A percentile compares a stretch with the other conserved stretches of the same genome.
phyloP scores from a whole-genome alignment of 257 asterid genomes.

The Solanum etuberosum region DNA sequence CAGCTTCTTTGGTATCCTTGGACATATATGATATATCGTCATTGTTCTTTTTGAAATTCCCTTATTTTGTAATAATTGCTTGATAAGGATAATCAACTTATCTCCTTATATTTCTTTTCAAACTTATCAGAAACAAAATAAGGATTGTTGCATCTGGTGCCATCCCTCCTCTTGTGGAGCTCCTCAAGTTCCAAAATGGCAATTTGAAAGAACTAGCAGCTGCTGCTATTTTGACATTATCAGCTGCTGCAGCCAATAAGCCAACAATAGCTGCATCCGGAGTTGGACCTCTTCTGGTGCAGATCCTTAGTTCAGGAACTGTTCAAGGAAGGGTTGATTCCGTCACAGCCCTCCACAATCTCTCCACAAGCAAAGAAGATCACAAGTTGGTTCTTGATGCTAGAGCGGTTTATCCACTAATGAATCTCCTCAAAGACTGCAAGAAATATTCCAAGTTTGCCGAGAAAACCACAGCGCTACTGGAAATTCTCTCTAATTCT shows the following conservation, averaged over 20 bases:
- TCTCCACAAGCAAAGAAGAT: constrained; percentile 44
- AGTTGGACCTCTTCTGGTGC: constrained; percentile 54
- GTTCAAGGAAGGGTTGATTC: constrained; percentile 83
- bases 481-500: constrained; percentile 51
- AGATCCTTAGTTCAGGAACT: constrained; percentile 64
- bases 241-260: constrained; percentile 64
- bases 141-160: constrained; percentile 68
- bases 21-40: background rate
- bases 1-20: background rate
- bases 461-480: constrained; percentile 66
- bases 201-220: constrained; percentile 73
- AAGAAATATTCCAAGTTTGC: constrained; percentile 80
- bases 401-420: constrained; percentile 56
- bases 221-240: constrained; percentile 64
- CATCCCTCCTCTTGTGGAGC: constrained; percentile 67
- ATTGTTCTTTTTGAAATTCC: background rate
- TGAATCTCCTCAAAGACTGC: constrained; percentile 68
- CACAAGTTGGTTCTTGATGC: constrained; percentile 46
- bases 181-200: constrained; percentile 47
- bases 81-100: background rate
- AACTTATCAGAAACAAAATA: constrained; percentile 58
- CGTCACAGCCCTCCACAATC: constrained; percentile 77
- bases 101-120: constrained; percentile 2
- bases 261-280: constrained; percentile 63
- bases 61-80: background rate